Base-by-base conservation (phyloP, 1,284 basidiomycete genomes). In the Microstroma glucosiphilum region DNA sequence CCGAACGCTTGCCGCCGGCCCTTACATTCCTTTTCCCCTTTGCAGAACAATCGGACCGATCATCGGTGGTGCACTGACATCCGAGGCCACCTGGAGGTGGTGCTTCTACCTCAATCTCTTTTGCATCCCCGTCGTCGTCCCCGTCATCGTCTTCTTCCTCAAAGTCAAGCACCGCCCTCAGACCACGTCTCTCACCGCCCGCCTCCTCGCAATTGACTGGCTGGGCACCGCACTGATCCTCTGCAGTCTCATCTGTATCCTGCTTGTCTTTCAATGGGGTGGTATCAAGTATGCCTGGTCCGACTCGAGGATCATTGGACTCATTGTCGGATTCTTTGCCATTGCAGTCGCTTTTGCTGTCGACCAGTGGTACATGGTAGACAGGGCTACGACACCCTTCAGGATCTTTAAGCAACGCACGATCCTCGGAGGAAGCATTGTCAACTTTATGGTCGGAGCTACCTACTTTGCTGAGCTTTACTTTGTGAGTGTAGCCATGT, bases 311-410 rank as follows among this genome's bases (percentile, higher is more conserved):
- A 66, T 75, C 4, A 69, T 77, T 53, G 77, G 77, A 21, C 65
- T 79, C 30, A 68, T 79, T 13, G 67, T 79, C 17, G 66, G 69
- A 3, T 73, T 68, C 21, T 72, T 76, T 7, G 17, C 68, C 6
- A 63, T 62, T 43, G 48, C 65, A 17, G 55, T 49, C 21, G 63
- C 69, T 25, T 70, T 72, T 46, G 58, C 60, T 21, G 69, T 68
- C 56, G 68, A 77, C 54, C 68, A 72, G 48, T 69, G 63, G 63
- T 67, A 70, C 40, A 68, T 69, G 25, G 75, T 72, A 17, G 77
- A 78, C 26, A 40, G 60, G 2, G 77, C 79, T 1, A 73, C 77
- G 60, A 73, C 79, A 6, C 75, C 76, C 9, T 66, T 73, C 48
- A 65, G 75, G 0, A 54, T 78, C 42, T 73, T 78, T 64, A 66